Percentiles rank a stretch among this genome's conserved stretches.
Evolutionary conservation across 2,329 filamentous ascomycete genomes (phyloP).

Genomic region (Thyridium curvatum): DNA sequence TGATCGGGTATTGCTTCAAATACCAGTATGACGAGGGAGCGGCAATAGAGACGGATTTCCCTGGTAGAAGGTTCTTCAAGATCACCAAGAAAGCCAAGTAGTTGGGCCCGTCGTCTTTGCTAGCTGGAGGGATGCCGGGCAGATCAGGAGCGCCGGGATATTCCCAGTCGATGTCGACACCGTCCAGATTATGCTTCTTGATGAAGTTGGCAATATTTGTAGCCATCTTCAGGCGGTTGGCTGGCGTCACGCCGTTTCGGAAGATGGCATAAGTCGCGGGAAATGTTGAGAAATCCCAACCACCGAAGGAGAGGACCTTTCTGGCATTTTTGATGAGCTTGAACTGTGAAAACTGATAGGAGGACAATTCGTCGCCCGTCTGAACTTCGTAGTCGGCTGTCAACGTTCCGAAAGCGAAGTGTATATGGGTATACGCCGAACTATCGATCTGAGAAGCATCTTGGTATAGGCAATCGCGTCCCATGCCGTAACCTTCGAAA

Average conservation of each 20-base stretch:
- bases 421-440: constrained; percentile 17
- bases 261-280: constrained; percentile 29
- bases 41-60: constrained; percentile 17
- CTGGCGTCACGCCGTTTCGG: constrained; percentile 12
- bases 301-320: constrained; percentile 35
- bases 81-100: constrained; percentile 25
- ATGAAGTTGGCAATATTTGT: constrained; percentile 21
- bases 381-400: constrained; percentile 15
- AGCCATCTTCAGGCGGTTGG: constrained; percentile 1
- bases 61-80: constrained; percentile 17
- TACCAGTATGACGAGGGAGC: constrained; percentile 15
- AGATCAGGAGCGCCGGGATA: constrained; percentile 20
- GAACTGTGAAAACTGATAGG: constrained; percentile 25
- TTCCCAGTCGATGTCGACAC: constrained; percentile 15
- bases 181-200: constrained; percentile 21
- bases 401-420: constrained; percentile 23
- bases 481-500: constrained; percentile 22
- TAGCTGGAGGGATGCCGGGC: constrained; percentile 22
- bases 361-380: constrained; percentile 10
- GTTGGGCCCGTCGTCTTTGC: constrained; percentile 19
- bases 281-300: constrained; percentile 34
- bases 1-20: constrained; percentile 20
- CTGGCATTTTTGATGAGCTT: constrained; percentile 20
- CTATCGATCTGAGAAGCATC: constrained; percentile 3
- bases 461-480: constrained; percentile 20